phyloP scores from a whole-genome alignment of 139 green algal species.

The Coelastrella sp. region DNA sequence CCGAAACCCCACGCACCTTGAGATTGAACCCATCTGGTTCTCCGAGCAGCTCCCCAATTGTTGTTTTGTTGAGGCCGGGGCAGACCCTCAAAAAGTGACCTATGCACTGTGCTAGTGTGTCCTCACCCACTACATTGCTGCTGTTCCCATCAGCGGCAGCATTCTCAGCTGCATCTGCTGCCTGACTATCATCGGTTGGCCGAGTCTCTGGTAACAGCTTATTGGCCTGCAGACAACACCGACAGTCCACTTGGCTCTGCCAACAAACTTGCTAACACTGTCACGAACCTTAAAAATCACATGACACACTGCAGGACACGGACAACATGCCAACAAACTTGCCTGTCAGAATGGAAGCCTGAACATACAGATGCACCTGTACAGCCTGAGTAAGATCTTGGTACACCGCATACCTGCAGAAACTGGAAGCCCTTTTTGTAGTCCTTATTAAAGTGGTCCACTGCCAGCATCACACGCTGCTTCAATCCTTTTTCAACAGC shows the following conservation, averaged over 20 bases:
- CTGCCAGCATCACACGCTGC: constrained; percentile 78
- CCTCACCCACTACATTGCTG: constrained; percentile 17
- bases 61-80: constrained; percentile 88
- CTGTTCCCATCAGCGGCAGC: background rate
- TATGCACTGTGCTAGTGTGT: constrained; percentile 60
- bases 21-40: constrained; percentile 90
- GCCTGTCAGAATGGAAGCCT: too few species aligned
- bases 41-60: constrained; percentile 93
- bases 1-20: constrained; percentile 46
- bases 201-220: constrained; percentile 79
- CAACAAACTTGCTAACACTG: too few species aligned
- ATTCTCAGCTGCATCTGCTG: background rate
- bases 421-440: constrained; percentile 95
- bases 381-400: too few species aligned
- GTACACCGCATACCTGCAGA: constrained; percentile 74
- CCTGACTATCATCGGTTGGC: background rate
- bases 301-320: too few species aligned
- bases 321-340: too few species aligned
- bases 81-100: constrained; percentile 90
- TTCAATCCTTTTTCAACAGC: constrained; percentile 82
- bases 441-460: constrained; percentile 98
- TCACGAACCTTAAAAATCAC: too few species aligned
- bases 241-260: too few species aligned
- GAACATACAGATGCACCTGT: too few species aligned
- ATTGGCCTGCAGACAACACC: constrained; percentile 58